Evolutionary conservation across 192 early-diverging fungal species (phyloP).

Genomic region (Rhizoclosmatium globosum): DNA sequence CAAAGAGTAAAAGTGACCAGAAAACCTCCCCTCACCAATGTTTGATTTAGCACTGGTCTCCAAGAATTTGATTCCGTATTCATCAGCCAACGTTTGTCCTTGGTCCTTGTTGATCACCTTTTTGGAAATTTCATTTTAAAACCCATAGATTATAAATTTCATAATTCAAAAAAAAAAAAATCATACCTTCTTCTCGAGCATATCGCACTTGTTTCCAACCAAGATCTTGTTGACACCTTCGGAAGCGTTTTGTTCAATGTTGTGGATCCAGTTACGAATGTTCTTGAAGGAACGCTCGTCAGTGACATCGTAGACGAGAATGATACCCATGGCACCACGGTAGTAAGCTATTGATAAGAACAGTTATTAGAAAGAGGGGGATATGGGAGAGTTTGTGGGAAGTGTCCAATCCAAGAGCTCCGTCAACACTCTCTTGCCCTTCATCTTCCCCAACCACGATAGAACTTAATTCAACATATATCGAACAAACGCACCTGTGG

Average conservation of each 20-base stretch:
- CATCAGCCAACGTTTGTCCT: conserved; percentile 93
- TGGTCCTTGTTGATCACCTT: conserved; percentile 94
- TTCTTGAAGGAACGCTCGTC: conserved; percentile 99
- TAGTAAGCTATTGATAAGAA: conserved; percentile 81
- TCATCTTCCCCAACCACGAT: not conserved
- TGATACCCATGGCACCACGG: conserved; percentile 98
- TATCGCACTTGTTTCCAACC: conserved; percentile 99
- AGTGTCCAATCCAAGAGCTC: not conserved
- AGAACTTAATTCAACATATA: not conserved
- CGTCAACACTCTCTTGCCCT: not conserved
- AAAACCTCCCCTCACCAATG: conserved; percentile 69
- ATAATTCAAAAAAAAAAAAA: too few relatives aligned
- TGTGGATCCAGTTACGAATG: conserved; percentile 99
- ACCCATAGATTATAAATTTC: not conserved
- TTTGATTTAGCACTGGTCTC: conserved; percentile 99
- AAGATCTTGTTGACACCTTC: conserved; percentile 99
- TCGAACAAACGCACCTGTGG: conserved; percentile 72
- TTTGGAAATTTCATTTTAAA: not conserved
- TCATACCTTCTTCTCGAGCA: conserved; percentile 88
- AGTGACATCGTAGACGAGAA: conserved; percentile 98
- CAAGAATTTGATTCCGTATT: conserved; percentile 94
- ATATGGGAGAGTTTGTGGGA: not conserved
- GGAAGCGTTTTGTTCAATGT: conserved; percentile 99
- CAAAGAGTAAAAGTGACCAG: not conserved
- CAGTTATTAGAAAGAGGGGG: not conserved